Evolutionary conservation across 495 filamentous ascomycete species (phyloP), one percentile per base, ranked within the genome.

Genomic region (Penicillium atrosanguineum): DNA sequence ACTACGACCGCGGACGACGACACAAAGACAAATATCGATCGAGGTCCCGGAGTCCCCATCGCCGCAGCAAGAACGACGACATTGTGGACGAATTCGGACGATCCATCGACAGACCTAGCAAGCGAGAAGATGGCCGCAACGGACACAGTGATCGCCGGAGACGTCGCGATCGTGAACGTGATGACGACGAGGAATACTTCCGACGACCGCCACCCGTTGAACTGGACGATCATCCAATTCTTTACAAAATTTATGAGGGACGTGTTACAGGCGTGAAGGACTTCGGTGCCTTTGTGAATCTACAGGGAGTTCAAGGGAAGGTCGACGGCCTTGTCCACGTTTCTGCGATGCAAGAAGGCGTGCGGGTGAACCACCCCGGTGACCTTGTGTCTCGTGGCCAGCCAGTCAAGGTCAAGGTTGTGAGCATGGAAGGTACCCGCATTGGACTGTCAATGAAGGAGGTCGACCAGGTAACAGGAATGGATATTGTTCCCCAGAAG

Each of bases 401-500:
- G 66, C 75, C 83, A 3, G 89, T 98, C 50, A 96, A 95, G 65
- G 89, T 97, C 53, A 98, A 98, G 71, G 87, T 97, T 29, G 69
- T 88, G 62, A 97, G 89, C 60, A 89, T 96, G 48, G 84, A 96
- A 62, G 84, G 87, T 11, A 80, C 75, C 40, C 78, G 88, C 51
- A 86, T 97, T 59, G 91, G 90, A 4, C 73, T 98, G 14, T 95
- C 90, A 3, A 96, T 98, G 93, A 96, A 96, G 67, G 93, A 96
- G 48, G 94, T 95, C 14, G 95, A 98, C 57, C 94, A 98, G 66
- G 81, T 83, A 36, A 94, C 90, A 25, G 94, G 94, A 3, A 80
- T 83, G 60, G 93, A 98, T 66, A 73, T 95, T 20, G 83, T 86
- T 15, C 91, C 93, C 12, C 87, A 93, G 56, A 79, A 84, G 52